Evolutionary conservation across 345 rosid genomes (phyloP).

Genomic region (Hibiscus syriacus): DNA sequence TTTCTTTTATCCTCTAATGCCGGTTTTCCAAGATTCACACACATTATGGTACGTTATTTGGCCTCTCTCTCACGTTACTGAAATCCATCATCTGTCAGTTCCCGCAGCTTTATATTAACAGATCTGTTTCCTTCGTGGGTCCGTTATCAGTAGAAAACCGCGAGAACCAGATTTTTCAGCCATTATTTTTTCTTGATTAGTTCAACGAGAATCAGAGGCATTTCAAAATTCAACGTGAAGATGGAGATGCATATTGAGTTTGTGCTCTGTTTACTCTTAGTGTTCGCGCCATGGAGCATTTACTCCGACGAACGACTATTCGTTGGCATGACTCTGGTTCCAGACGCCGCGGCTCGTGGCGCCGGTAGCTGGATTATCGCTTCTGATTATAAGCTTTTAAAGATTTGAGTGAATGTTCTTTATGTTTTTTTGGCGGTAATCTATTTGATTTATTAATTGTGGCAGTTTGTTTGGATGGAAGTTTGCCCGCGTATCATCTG

Average conservation of each 20-base stretch:
- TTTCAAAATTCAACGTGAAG: neutral
- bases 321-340: conserved; percentile 73
- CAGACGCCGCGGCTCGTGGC: conserved; percentile 45
- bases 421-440: neutral
- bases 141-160: neutral
- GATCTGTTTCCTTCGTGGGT: neutral
- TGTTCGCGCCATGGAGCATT: conserved; percentile 12
- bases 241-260: neutral
- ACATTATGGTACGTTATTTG: neutral
- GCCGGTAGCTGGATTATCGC: conserved; percentile 41
- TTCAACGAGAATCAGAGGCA: neutral
- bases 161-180: neutral
- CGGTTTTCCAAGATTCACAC: neutral
- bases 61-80: neutral
- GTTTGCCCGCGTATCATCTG: conserved; percentile 81
- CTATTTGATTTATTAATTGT: conserved; percentile 3
- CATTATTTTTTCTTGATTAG: neutral
- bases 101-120: neutral
- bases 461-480: conserved; percentile 91
- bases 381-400: neutral
- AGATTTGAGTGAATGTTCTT: neutral
- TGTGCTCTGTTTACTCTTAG: conserved; percentile 12
- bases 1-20: neutral
- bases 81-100: neutral
- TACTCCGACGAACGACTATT: conserved; percentile 27